Evolutionary conservation across 1,284 basidiomycete species (phyloP).

Genomic region (Cryptococcus sp.): DNA sequence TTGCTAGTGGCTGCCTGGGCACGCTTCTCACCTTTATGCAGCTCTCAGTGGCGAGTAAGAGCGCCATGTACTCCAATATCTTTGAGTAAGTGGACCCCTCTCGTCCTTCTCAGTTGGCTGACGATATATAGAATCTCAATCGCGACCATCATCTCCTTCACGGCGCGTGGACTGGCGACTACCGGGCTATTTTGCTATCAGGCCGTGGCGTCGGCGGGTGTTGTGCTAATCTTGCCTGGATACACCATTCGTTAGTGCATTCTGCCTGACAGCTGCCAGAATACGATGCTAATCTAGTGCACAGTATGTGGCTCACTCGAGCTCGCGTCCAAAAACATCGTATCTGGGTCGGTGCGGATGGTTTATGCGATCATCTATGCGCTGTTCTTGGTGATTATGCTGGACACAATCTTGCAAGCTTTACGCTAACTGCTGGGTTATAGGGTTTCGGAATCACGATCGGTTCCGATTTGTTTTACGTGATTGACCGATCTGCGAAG

Average conservation of each 20-base stretch:
- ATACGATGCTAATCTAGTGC: slow-evolving; percentile 17
- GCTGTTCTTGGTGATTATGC: slow-evolving; percentile 65
- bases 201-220: slow-evolving; percentile 76
- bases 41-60: slow-evolving; percentile 72
- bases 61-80: slow-evolving; percentile 80
- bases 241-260: slow-evolving; percentile 70
- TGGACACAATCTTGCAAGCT: neutral
- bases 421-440: neutral
- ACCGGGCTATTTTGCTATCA: slow-evolving; percentile 79
- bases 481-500: slow-evolving; percentile 67
- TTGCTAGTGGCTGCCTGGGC: slow-evolving; percentile 72
- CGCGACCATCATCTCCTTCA: slow-evolving; percentile 77
- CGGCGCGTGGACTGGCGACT: slow-evolving; percentile 70
- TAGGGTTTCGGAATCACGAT: slow-evolving; percentile 82
- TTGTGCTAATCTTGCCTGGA: slow-evolving; percentile 57
- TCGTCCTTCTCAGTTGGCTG: neutral
- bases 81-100: slow-evolving; percentile 67
- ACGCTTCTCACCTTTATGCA: slow-evolving; percentile 72
- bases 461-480: slow-evolving; percentile 78
- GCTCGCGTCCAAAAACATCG: slow-evolving; percentile 82
- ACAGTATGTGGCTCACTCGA: slow-evolving; percentile 81
- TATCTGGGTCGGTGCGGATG: slow-evolving; percentile 85
- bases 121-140: slow-evolving; percentile 66
- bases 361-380: slow-evolving; percentile 87
- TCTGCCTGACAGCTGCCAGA: neutral